Evolutionary conservation across 2,329 filamentous ascomycete species (phyloP).

Genomic region (Seiridium cupressi): DNA sequence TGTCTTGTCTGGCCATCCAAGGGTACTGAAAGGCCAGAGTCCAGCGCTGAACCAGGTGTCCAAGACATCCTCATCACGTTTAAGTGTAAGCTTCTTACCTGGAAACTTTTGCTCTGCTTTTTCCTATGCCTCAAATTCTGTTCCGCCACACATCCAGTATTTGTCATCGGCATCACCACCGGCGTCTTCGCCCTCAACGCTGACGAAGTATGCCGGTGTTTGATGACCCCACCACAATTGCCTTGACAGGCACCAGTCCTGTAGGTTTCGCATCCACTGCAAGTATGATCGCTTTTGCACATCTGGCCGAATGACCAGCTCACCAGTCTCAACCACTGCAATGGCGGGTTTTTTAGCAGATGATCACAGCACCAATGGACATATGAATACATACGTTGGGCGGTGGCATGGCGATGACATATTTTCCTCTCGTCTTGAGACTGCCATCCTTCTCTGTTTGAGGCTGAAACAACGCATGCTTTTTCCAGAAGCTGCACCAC

Average conservation of each 20-base stretch:
- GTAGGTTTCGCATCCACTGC: slow-evolving; percentile 80
- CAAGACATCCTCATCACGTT: slow-evolving; percentile 84
- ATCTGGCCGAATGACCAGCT: slow-evolving; percentile 81
- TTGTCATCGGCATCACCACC: slow-evolving; percentile 37
- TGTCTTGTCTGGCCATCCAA: slow-evolving; percentile 82
- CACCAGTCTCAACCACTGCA: slow-evolving; percentile 73
- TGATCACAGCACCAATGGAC: no score
- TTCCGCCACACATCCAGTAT: slow-evolving; percentile 77
- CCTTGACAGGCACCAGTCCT: slow-evolving; percentile 91
- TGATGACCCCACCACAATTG: slow-evolving; percentile 98
- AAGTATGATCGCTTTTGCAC: slow-evolving; percentile 79
- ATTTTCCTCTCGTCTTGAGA: not conserved
- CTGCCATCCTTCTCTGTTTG: not conserved
- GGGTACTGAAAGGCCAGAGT: slow-evolving; percentile 91
- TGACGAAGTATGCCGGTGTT: slow-evolving; percentile 78
- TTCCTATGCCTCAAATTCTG: slow-evolving; percentile 70
- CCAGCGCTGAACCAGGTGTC: slow-evolving; percentile 97
- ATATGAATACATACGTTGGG: not conserved
- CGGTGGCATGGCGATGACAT: not conserved
- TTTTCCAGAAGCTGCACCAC: not conserved
- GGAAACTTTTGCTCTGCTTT: slow-evolving; percentile 79
- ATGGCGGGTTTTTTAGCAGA: slow-evolving; percentile 60
- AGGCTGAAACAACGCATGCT: not conserved
- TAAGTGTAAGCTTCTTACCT: slow-evolving; percentile 74
- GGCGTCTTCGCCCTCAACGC: slow-evolving; percentile 65